A percentile compares a stretch with the other conserved stretches of the same genome.
Conservation (phyloP, 1,284 basidiomycete genomes). For the Rhodotorula sp. region DNA sequence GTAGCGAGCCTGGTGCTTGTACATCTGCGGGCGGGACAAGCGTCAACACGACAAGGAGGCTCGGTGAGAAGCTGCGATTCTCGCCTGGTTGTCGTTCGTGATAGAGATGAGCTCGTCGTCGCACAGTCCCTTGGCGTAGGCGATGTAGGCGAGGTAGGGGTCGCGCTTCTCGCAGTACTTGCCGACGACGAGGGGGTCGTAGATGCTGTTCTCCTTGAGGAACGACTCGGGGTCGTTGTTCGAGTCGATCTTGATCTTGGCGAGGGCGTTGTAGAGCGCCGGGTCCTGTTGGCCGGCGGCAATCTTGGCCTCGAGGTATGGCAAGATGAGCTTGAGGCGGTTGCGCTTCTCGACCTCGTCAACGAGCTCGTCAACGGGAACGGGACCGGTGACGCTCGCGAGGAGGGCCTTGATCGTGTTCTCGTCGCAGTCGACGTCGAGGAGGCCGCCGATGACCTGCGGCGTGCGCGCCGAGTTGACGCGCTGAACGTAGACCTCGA, state of each 20-base stretch:
- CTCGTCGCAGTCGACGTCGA: slow-evolving; percentile 99
- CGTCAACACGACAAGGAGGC: too few relatives aligned
- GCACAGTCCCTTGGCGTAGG: slow-evolving; percentile 98
- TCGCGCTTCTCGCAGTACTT: slow-evolving; percentile 99
- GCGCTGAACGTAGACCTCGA: slow-evolving; percentile 97
- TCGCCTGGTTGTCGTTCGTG: slow-evolving; percentile 84
- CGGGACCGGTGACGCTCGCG: slow-evolving; percentile 90
- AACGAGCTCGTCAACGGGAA: slow-evolving; percentile 96
- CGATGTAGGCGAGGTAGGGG: slow-evolving; percentile 97
- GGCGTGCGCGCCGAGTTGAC: slow-evolving; percentile 97
- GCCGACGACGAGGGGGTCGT: slow-evolving; percentile 93
- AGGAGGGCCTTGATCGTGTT: slow-evolving; percentile 90
- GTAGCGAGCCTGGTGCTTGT: slow-evolving; percentile 99
- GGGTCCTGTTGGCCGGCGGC: slow-evolving; percentile 89
- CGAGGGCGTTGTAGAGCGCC: slow-evolving; percentile 92
- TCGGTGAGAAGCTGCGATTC: too few relatives aligned
- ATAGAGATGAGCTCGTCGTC: slow-evolving; percentile 96
- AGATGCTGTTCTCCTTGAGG: slow-evolving; percentile 98
- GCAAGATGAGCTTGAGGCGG: slow-evolving; percentile 91
- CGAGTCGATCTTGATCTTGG: slow-evolving; percentile 98
- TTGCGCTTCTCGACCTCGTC: slow-evolving; percentile 96
- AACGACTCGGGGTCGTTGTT: slow-evolving; percentile 98
- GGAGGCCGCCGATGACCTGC: slow-evolving; percentile 94
- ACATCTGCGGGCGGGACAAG: slow-evolving; percentile 63
- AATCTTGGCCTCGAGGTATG: slow-evolving; percentile 92